Percentiles rank a stretch among this genome's conserved stretches.
Conservation (phyloP, 345 rosid genomes). For the Eucalyptus rudis region DNA sequence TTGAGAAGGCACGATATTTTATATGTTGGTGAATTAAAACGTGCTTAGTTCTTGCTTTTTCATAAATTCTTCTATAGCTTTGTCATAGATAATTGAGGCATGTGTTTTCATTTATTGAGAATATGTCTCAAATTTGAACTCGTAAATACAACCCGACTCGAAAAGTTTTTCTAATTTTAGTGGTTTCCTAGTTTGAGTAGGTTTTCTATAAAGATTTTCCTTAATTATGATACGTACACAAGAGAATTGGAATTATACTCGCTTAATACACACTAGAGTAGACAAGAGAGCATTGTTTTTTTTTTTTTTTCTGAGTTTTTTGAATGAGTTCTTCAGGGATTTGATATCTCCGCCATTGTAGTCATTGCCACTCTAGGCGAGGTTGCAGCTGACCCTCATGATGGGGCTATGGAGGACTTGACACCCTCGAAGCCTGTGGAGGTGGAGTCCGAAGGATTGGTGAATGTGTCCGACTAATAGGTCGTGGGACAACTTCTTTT, state of each 20-base stretch:
- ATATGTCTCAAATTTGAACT: neutral
- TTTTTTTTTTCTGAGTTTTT: neutral
- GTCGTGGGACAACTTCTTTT: too few relatives aligned
- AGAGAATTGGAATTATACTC: neutral
- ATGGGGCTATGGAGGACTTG: too few relatives aligned
- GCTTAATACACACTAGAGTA: neutral
- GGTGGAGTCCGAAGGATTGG: rapidly evolving
- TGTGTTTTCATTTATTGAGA: neutral
- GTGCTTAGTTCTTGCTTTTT: neutral
- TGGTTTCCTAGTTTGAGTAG: neutral
- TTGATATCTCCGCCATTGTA: rapidly evolving
- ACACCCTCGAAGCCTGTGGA: too few relatives aligned
- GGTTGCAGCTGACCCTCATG: rapidly evolving
- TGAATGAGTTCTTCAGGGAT: neutral
- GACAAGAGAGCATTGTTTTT: neutral
- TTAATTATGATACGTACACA: neutral
- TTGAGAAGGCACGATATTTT: neutral
- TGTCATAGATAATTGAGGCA: neutral
- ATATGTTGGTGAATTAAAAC: neutral
- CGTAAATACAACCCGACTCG: neutral
- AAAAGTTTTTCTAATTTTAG: neutral
- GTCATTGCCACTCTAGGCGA: too few relatives aligned
- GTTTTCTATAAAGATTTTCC: neutral
- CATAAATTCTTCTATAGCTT: rapidly evolving
- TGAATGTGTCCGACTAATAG: too few relatives aligned